Evolutionary conservation across 805 yeast species (phyloP), one percentile per base, ranked within the genome.

Genomic region (Scheffersomyces amazonensis): DNA sequence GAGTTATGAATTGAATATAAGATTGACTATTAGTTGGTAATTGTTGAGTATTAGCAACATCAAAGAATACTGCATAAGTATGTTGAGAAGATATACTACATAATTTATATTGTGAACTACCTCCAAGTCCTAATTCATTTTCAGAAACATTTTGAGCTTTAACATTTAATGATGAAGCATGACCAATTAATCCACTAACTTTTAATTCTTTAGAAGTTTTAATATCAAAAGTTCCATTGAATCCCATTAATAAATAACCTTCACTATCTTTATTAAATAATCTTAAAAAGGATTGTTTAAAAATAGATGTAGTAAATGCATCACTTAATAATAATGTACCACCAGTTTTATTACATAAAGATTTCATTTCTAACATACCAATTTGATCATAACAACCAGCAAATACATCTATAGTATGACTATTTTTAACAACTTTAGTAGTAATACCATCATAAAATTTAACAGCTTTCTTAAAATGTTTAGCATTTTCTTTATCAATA

Each of bases 351-450:
- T 86, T 84, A 41, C 95, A 78, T 46, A 91, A 69, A 41, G 82
- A 73, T 65, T 88, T 85, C 97, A 90, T 90, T 69, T 90, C 98
- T 52, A 81, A 81, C 71, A 90, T 78, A 58, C 98, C 98, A 42
- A 89, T 83, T 73, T 90, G 98, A 67, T 90, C 98, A 61, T 87
- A 88, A 68, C 96, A 87, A 45, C 97, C 96, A 21, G 95, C 96
- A 64, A 87, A 89, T 34, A 90, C 78, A 62, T 90, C 96, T 42
- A 90, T 81, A 20, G 91, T 78, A 54, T 87, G 96, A 12, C 88
- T 86, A 49, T 75, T 73, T 34, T 91, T 77, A 25, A 87, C 87
- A 2, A 61, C 62, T 48, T 81, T 83, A 31, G 78, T 74, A 27
- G 95, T 84, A 33, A 90, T 60, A 27, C 72, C 67, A 45, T 85